A percentile compares a stretch with the other conserved stretches of the same genome.
phyloP scores from a whole-genome alignment of 345 rosid genomes.

The Eutrema japonicum region DNA sequence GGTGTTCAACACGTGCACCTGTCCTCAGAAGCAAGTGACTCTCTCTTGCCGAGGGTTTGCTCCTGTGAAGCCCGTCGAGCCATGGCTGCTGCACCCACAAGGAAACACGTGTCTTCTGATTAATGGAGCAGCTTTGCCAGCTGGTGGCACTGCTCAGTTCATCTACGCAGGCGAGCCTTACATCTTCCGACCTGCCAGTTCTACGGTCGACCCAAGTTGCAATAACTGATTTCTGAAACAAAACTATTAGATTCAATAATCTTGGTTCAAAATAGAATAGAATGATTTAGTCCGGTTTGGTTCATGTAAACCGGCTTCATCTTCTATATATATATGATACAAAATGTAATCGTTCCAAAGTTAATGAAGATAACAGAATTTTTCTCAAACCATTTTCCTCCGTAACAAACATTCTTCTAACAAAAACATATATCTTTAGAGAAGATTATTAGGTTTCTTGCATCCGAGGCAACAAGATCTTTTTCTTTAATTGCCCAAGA shows the following conservation, averaged over 20 bases:
- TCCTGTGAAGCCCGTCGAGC: slow-evolving; percentile 30
- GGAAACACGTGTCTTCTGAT: slow-evolving; percentile 38
- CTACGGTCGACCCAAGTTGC: slow-evolving; percentile 1
- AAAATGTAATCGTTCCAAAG: no score
- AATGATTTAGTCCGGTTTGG: no score
- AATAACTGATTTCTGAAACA: background rate
- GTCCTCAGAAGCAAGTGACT: slow-evolving; percentile 30
- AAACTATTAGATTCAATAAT: no score
- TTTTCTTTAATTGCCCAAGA: background rate
- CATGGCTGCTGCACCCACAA: slow-evolving; percentile 21
- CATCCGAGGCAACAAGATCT: background rate
- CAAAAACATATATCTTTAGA: no score
- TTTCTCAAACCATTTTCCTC: no score
- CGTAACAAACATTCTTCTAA: no score
- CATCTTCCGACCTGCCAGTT: slow-evolving; percentile 26
- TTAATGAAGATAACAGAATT: no score
- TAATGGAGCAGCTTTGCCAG: slow-evolving; percentile 23
- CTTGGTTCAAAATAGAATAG: no score
- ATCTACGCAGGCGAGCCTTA: slow-evolving; percentile 35
- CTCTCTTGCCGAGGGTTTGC: slow-evolving; percentile 38
- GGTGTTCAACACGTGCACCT: slow-evolving; percentile 36
- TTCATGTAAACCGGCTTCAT: no score
- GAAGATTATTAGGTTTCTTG: background rate
- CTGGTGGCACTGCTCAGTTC: slow-evolving; percentile 17
- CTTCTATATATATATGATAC: no score